Evolutionary conservation across 2,329 filamentous ascomycete species (phyloP), one percentile per base, ranked within the genome.

Genomic region (Cercospora citrullina): DNA sequence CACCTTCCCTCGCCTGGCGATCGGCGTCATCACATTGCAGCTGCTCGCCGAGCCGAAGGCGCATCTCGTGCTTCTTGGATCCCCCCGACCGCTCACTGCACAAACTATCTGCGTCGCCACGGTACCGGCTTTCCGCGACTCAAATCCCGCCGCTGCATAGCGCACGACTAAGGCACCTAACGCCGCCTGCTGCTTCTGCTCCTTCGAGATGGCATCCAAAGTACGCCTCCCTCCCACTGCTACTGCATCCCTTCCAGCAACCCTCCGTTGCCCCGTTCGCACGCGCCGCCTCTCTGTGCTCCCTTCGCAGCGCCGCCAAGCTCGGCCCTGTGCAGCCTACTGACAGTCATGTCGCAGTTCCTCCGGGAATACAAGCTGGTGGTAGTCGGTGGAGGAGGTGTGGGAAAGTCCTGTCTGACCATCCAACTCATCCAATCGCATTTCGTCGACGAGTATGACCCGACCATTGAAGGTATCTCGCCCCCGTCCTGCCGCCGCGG

Each of bases 381-480:
- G 67, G 95, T 99, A 69, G 95, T 99, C 75, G 95, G 95, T 77
- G 95, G 95, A 77, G 95, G 95, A 87, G 95, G 95, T 82, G 95
- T 99, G 74, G 95, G 95, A 85, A 99, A 99, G 87, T 97, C 94
- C 74, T 99, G 95, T 86, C 87, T 99, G 86, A 99, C 95, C 71
- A 99, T 99, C 80, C 95, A 98, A 67, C 81, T 85, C 72, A 85
- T 85, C 76, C 83, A 85, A 84, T 94, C 91, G 81, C 95, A 99
- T 81, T 99, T 99, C 85, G 94, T 98, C 80, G 95, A 98, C 82
- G 95, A 98, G 83, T 99, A 99, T 82, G 95, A 99, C 82, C 95
- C 95, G 67, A 99, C 95, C 77, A 98, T 99, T 79, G 95, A 99
- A 91, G 95, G 95, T 94, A 81, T 75, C 86, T 81, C 69, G 53